Percentiles rank a stretch among this genome's conserved stretches.
phyloP scores from a whole-genome alignment of 768 basidiomycete species.

The Crucibulum laeve region DNA sequence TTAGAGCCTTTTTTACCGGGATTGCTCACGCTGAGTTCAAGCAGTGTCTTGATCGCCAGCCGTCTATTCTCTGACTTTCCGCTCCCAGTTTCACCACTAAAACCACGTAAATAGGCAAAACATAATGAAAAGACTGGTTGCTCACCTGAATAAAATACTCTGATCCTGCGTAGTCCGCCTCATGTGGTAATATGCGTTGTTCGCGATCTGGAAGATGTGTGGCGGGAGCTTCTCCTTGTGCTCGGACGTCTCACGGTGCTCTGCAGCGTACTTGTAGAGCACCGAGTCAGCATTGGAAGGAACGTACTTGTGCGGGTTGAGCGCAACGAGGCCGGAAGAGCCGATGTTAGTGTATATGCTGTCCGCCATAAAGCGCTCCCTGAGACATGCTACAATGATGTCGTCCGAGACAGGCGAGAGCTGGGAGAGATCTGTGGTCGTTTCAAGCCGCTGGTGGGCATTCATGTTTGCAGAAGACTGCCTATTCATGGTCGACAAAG shows the following conservation, averaged over 20 bases:
- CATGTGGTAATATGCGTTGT: conserved; percentile 96
- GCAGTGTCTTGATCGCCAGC: conserved; percentile 85
- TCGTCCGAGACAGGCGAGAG: conserved; percentile 76
- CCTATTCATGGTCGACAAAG: conserved; percentile 23
- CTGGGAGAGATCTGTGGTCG: conserved; percentile 61
- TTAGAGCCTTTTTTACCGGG: conserved; percentile 94
- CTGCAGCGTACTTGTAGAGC: conserved; percentile 80
- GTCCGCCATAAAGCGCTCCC: conserved; percentile 85
- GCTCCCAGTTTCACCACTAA: conserved; percentile 86
- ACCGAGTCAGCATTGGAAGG: conserved; percentile 78
- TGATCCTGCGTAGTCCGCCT: conserved; percentile 91
- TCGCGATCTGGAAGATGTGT: conserved; percentile 89
- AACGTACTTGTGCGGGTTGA: conserved; percentile 94
- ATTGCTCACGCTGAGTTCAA: conserved; percentile 85
- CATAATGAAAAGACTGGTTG: conserved; percentile 6
- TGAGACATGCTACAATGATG: conserved; percentile 76
- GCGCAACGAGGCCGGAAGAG: conserved; percentile 68
- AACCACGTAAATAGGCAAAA: conserved; percentile 4
- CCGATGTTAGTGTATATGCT: conserved; percentile 75
- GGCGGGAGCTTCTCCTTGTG: conserved; percentile 64
- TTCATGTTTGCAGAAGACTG: conserved; percentile 32
- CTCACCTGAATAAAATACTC: conserved; percentile 79
- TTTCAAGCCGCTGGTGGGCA: conserved; percentile 69
- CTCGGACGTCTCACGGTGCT: conserved; percentile 73
- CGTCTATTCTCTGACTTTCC: conserved; percentile 92